Conservation (phyloP, 2,329 filamentous ascomycete species). For the Exophiala dermatitidis region DNA sequence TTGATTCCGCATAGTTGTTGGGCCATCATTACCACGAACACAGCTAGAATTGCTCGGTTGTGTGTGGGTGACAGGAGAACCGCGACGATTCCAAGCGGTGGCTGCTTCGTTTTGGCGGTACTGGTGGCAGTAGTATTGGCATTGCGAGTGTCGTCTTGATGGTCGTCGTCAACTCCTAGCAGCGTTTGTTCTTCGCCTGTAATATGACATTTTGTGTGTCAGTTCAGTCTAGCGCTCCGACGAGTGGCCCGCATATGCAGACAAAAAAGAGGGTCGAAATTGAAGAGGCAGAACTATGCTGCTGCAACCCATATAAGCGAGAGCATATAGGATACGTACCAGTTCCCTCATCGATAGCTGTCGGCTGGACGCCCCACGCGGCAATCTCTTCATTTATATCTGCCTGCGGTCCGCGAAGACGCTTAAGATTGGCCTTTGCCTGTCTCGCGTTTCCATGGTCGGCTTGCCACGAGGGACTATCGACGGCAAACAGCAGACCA, state of each 20-base stretch:
- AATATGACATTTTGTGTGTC: constrained; percentile 12
- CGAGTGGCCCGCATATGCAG: background rate
- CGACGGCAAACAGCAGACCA: constrained; percentile 68
- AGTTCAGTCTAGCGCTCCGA: no score
- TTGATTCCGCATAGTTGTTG: constrained; percentile 86
- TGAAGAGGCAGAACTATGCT: no score
- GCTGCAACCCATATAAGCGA: no score
- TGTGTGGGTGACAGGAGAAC: constrained; percentile 60
- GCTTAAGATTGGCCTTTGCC: constrained; percentile 63
- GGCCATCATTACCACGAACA: constrained; percentile 78
- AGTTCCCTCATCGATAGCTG: constrained; percentile 18
- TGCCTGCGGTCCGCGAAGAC: constrained; percentile 61
- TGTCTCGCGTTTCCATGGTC: constrained; percentile 52
- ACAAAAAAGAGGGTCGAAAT: background rate
- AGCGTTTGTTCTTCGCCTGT: constrained; percentile 63
- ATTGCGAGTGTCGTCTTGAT: constrained; percentile 12
- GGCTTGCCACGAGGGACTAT: constrained; percentile 83
- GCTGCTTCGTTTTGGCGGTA: background rate
- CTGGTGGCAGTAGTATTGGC: no score
- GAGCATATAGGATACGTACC: constrained; percentile 1
- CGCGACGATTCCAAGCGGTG: constrained; percentile 51
- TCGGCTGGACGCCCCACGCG: constrained; percentile 44
- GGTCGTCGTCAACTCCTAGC: constrained; percentile 37
- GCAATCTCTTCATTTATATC: constrained; percentile 69
- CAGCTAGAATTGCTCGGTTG: constrained; percentile 68